These are phyloP conservation scores for Argentina anserina DNA, from an alignment of 306 rosid species.

Conservation along the genomic window DNA sequence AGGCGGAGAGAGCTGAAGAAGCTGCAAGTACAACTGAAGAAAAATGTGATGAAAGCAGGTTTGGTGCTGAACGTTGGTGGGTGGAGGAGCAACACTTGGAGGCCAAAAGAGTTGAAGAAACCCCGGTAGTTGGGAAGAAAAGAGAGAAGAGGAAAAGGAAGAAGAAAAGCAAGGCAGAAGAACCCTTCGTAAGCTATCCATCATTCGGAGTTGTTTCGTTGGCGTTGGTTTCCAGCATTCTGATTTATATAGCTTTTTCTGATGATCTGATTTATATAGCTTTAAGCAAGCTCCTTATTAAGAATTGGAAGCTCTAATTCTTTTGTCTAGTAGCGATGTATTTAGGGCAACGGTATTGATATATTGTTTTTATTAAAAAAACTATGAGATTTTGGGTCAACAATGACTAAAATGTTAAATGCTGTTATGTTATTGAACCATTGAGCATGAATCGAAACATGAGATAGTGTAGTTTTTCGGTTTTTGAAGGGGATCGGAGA, in stretches of 20 bases:
- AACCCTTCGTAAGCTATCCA: neutral
- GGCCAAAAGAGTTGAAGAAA: neutral
- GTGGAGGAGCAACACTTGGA: neutral
- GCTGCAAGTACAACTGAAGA: neutral
- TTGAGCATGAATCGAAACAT: too few species aligned
- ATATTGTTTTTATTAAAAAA: too few species aligned
- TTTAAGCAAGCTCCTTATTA: too few species aligned
- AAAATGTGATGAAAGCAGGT: neutral
- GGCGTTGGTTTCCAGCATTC: neutral
- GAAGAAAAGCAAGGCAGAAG: neutral
- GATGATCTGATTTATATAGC: too few species aligned
- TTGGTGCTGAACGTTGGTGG: neutral
- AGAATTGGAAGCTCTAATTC: too few species aligned
- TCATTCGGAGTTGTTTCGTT: neutral
- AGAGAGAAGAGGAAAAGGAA: neutral
- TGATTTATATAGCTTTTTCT: neutral
- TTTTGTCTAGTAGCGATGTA: too few species aligned
- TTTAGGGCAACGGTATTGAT: too few species aligned
- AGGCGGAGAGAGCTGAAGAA: neutral
- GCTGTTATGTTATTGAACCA: too few species aligned
- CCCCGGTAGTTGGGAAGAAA: neutral
- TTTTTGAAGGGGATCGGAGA: too few species aligned
- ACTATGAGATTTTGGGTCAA: too few species aligned
- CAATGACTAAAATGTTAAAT: too few species aligned
- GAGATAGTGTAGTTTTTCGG: too few species aligned